Evolutionary conservation across 164 flowering plant genomes (phyloP).

Genomic region (Malania oleifera): DNA sequence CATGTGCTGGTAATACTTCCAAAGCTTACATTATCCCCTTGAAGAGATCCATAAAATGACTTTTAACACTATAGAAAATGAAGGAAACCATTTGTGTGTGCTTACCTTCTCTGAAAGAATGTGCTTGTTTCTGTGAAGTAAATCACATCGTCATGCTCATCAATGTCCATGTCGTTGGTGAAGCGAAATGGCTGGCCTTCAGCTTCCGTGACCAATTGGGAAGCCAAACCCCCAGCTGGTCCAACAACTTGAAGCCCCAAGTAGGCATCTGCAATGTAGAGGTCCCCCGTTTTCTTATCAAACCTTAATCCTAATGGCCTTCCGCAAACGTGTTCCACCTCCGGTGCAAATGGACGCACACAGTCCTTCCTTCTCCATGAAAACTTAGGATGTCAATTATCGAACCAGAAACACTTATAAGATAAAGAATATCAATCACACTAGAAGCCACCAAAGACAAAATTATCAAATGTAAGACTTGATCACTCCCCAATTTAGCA

Average conservation of each 20-base stretch:
- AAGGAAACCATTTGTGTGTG: background rate
- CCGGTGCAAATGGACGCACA: constrained; percentile 51
- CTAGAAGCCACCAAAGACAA: too few species aligned
- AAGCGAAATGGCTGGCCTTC: constrained; percentile 45
- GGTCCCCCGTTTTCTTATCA: constrained; percentile 53
- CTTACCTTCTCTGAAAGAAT: constrained; percentile 48
- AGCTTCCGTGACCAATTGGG: constrained; percentile 34
- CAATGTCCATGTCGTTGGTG: constrained; percentile 67
- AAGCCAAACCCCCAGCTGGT: constrained; percentile 56
- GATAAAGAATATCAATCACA: too few species aligned
- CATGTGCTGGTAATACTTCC: too few species aligned
- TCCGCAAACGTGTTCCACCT: constrained; percentile 65
- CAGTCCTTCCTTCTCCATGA: constrained; percentile 37
- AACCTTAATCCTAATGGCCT: constrained; percentile 64
- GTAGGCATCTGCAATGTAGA: constrained; percentile 70
- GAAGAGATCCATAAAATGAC: too few species aligned
- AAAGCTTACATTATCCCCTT: too few species aligned
- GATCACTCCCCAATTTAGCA: too few species aligned
- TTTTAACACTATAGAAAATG: too few species aligned
- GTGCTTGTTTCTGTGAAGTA: constrained; percentile 66
- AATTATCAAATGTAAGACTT: too few species aligned
- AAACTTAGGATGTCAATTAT: background rate
- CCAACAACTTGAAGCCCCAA: constrained; percentile 58
- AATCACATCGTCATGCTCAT: constrained; percentile 39
- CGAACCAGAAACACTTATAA: background rate